phyloP scores from a whole-genome alignment of 2,329 filamentous ascomycete species.

The Phyllosticta ampelicida region DNA sequence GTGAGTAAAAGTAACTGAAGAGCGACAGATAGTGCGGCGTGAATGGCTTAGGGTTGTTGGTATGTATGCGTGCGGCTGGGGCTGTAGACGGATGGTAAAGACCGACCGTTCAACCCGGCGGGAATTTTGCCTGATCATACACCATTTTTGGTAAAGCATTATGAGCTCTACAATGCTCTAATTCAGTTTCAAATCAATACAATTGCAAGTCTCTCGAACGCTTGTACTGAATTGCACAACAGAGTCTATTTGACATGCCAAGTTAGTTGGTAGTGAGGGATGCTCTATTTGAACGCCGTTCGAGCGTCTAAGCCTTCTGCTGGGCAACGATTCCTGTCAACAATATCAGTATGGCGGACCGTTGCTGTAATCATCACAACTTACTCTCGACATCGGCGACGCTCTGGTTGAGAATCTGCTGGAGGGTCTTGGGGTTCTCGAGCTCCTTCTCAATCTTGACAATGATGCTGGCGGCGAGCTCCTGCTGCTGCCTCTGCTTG shows the following conservation, averaged over 20 bases:
- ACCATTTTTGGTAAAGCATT: too few species aligned
- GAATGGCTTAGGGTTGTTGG: too few species aligned
- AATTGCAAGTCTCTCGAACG: slow-evolving; percentile 2
- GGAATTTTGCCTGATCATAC: neutral
- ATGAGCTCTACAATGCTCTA: neutral
- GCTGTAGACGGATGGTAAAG: too few species aligned
- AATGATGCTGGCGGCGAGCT: slow-evolving; percentile 86
- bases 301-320: slow-evolving; percentile 23
- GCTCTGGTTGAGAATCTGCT: slow-evolving; percentile 97
- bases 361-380: slow-evolving; percentile 20
- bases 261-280: slow-evolving; percentile 17
- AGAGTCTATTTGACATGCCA: slow-evolving; percentile 27
- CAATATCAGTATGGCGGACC: neutral
- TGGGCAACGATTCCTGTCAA: slow-evolving; percentile 25
- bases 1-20: too few species aligned
- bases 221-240: slow-evolving; percentile 27
- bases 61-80: too few species aligned
- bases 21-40: too few species aligned
- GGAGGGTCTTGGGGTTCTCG: slow-evolving; percentile 91
- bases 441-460: slow-evolving; percentile 98
- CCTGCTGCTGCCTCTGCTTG: slow-evolving; percentile 96
- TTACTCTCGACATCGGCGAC: slow-evolving; percentile 92
- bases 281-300: slow-evolving; percentile 15
- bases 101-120: too few species aligned
- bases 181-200: neutral